Base-by-base conservation (phyloP, 2,329 filamentous ascomycete genomes). In the Leptodontidium sp. region DNA sequence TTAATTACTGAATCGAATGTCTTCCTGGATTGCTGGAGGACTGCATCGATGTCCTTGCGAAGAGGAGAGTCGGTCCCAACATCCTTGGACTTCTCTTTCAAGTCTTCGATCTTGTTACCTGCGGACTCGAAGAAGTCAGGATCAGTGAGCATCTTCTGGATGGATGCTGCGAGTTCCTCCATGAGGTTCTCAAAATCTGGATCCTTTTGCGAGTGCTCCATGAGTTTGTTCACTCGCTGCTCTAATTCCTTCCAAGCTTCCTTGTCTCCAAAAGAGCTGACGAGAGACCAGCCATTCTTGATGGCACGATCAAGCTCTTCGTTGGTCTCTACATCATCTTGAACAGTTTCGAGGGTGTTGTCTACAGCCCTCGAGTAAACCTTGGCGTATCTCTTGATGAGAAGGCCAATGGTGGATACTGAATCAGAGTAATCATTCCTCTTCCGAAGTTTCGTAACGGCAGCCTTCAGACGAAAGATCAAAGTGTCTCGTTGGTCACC, bases 401-500 rank as follows among this genome's bases (percentile, higher is more conserved):
- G 84, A 8, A 90, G 81, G 0, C 92, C 88, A 40, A 98, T 80
- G 0, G 90, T 93, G 0, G 92, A 93, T 0, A 97, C 93, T 0
- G 94, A 97, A 59, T 94, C 90, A 0, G 91, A 89, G 78, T 98
- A 98, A 78, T 97, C 93, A 8, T 86, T 88, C 63, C 92, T 89
- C 75, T 93, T 86, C 8, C 92, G 86, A 15, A 98, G 85, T 49
- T 91, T 92, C 15, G 87, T 74, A 3, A 98, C 89, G 0, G 91
- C 90, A 75, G 91, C 85, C 79, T 94, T 95, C 61, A 98, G 82
- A 6, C 94, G 90, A 73, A 90, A 85, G 6, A 95, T 76, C 66
- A 98, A 81, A 0, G 92, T 90, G 50, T 93, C 86, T 67, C 88
- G 90, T 76, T 97, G 91, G 4, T 91, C 88, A 2, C 91, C 91